Evolutionary conservation across 2,329 filamentous ascomycete genomes (phyloP), one percentile per base, ranked within the genome.

Genomic region (Pseudocercospora cruenta): DNA sequence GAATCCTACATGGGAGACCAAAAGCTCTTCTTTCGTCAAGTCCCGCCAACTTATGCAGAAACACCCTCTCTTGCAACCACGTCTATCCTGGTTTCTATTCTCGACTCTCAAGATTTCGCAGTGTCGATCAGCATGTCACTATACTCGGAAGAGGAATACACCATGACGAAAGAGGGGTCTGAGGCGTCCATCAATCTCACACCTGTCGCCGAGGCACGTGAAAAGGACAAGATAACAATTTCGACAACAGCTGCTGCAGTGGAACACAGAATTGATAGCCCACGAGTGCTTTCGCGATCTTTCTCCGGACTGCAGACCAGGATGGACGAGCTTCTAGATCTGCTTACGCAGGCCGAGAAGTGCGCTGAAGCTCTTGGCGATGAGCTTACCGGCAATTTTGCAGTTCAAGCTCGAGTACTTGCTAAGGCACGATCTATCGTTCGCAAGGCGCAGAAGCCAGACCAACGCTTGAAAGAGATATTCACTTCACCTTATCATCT

Each of bases 401-500:
- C 51, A n/a, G 26, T 33, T 9, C 51, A 55, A 55, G 51, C 51
- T 31, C 51, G 33, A 5, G 14, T 55, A n/a, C 21, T 55, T 22
- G 51, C 51, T 12, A 55, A 55, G 51, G 51, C 51, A 31, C 51
- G 24, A 14, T 55, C 51, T 16, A 55, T 55, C 16, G 33, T 55
- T 55, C 51, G 51, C 26, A 31, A 55, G 24, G n/a, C 26, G 7
- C 51, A 55, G 7, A 26, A 31, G 3, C 51, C 51, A 26, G 26
- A 28, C 4, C 24, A 55, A 26, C 51, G 24, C 8, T 14, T 26
- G 4, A 24, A 33, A 19, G 51, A 31, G 16, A 55, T 55, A 2
- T 55, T 55, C 51, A 55, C 22, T 55, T 26, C 51, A 22, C 51
- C 51, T 26, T 55, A 55, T 5, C 51, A 55, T 26, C 51, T 55